These are phyloP conservation scores for Geosmithia putterillii DNA, from an alignment of 2,329 filamentous ascomycete species.

Conservation along the genomic window DNA sequence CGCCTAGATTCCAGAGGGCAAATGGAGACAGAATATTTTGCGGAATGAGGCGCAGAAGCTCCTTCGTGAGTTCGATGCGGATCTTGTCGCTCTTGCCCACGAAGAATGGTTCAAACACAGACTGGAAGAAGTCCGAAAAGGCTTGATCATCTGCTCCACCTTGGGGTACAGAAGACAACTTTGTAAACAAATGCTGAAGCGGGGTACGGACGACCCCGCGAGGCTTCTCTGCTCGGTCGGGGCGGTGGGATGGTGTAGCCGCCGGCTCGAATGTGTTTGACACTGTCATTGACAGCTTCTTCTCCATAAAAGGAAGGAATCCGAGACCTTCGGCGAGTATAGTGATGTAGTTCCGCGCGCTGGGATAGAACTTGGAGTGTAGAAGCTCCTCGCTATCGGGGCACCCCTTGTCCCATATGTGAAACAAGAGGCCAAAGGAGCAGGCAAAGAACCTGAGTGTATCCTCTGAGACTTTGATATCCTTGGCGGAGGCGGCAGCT, in stretches of 20 bases:
- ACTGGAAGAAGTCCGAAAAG: constrained; percentile 31
- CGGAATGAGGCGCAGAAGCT: constrained; percentile 37
- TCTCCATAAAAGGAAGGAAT: constrained; percentile 50
- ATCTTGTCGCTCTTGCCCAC: constrained; percentile 29
- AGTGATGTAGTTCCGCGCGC: constrained; percentile 37
- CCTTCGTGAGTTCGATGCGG: constrained; percentile 32
- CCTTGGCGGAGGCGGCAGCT: constrained; percentile 61
- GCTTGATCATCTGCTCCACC: constrained; percentile 33
- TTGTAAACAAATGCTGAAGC: constrained; percentile 51
- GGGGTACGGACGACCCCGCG: constrained; percentile 42
- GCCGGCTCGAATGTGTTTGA: constrained; percentile 48
- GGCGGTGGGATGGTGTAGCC: constrained; percentile 53
- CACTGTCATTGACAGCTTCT: constrained; percentile 36
- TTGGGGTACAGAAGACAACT: constrained; percentile 40
- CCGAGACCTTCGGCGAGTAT: constrained; percentile 40
- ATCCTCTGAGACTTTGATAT: constrained; percentile 79
- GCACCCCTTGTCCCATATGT: constrained; percentile 43
- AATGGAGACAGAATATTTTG: constrained; percentile 30
- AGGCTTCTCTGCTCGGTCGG: constrained; percentile 37
- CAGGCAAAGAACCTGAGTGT: constrained; percentile 68
- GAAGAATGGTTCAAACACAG: constrained; percentile 48
- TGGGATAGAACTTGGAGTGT: constrained; percentile 39
- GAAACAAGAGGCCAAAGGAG: constrained; percentile 56
- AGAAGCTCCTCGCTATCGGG: constrained; percentile 29
- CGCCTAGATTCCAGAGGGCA: constrained; percentile 38